Evolutionary conservation across 148 eudicot species (phyloP).

Genomic region (Agrostemma githago): DNA sequence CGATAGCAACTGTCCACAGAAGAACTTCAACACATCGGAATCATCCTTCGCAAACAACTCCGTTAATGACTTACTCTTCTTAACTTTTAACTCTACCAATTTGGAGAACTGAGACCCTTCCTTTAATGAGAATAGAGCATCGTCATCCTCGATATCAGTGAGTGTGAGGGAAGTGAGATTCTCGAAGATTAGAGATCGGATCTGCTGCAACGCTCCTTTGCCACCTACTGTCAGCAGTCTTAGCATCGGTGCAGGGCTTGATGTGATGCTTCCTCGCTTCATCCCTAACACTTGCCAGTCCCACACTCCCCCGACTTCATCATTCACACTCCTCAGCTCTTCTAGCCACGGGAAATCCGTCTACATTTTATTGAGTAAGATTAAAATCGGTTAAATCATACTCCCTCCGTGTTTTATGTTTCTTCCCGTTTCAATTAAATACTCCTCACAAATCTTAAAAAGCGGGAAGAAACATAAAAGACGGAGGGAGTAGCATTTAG

Average conservation of each 20-base stretch:
- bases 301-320: slow-evolving; percentile 8
- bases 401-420: too few relatives aligned
- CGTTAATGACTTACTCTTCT: background rate
- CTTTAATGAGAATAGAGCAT: background rate
- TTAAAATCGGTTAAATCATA: background rate
- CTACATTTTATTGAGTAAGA: background rate
- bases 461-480: too few relatives aligned
- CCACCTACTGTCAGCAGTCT: background rate
- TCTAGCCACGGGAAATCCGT: slow-evolving; percentile 7
- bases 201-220: slow-evolving; percentile 11
- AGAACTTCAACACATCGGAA: background rate
- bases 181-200: background rate
- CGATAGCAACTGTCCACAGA: slow-evolving; percentile 5
- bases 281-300: background rate
- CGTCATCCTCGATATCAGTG: background rate
- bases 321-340: background rate
- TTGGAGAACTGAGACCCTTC: background rate
- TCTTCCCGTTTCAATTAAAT: too few relatives aligned
- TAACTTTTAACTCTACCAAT: slow-evolving; percentile 4
- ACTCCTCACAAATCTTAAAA: too few relatives aligned
- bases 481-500: too few relatives aligned
- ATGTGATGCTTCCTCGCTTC: background rate
- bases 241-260: slow-evolving; percentile 12
- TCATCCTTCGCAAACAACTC: background rate
- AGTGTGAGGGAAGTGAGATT: background rate